Evolutionary conservation across 768 basidiomycete genomes (phyloP).

Genomic region (Dendrothele bispora): DNA sequence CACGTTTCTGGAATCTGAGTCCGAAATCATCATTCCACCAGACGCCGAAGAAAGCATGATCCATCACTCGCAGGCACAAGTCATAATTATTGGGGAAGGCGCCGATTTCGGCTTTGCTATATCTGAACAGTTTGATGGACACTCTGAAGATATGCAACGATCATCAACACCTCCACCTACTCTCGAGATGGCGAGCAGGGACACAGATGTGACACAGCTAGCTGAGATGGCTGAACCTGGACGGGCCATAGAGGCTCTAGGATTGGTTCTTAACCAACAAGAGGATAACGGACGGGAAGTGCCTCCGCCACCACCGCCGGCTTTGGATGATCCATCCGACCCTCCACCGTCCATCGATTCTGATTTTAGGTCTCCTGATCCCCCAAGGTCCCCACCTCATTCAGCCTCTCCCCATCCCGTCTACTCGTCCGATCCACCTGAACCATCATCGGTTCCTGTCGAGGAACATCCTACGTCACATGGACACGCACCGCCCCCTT

Average conservation of each 20-base stretch:
- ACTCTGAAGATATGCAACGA: constrained; percentile 65
- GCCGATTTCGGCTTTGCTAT: constrained; percentile 69
- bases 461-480: constrained; percentile 38
- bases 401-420: constrained; percentile 31
- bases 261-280: constrained; percentile 55
- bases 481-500: constrained; percentile 77
- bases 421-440: constrained; percentile 29
- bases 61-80: constrained; percentile 28
- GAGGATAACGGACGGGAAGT: constrained; percentile 26
- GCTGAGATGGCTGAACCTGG: constrained; percentile 56
- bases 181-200: constrained; percentile 70
- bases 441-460: constrained; percentile 32
- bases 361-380: constrained; percentile 58
- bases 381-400: constrained; percentile 32
- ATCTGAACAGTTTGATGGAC: constrained; percentile 79
- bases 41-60: constrained; percentile 38
- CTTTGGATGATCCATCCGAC: constrained; percentile 85
- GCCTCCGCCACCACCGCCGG: constrained; percentile 76
- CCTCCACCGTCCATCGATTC: constrained; percentile 89
- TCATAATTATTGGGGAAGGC: constrained; percentile 71
- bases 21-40: constrained; percentile 68
- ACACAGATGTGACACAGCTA: constrained; percentile 69
- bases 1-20: constrained; percentile 80
- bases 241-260: constrained; percentile 55
- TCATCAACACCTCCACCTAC: constrained; percentile 73